These are phyloP conservation scores for Volutella citrinella DNA, from an alignment of 2,329 filamentous ascomycete genomes.

Conservation along the genomic window DNA sequence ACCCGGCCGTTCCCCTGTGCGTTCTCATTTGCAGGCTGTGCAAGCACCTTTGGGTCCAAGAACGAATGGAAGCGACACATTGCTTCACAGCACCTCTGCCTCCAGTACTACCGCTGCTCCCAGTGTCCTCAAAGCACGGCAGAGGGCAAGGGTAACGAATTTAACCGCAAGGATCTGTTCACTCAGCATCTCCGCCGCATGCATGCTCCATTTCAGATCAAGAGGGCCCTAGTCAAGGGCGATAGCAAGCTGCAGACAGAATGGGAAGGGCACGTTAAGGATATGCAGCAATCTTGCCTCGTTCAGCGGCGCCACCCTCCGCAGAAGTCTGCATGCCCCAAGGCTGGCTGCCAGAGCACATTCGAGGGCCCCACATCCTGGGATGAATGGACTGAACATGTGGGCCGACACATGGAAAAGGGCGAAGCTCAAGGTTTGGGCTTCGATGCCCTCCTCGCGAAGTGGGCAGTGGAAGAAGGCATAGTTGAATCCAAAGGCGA, in stretches of 20 bases:
- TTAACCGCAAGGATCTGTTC: conserved; percentile 95
- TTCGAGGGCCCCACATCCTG: conserved; percentile 75
- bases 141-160: conserved; percentile 64
- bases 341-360: conserved; percentile 64
- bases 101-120: conserved; percentile 64
- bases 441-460: conserved; percentile 55
- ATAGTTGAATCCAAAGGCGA: conserved; percentile 59
- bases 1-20: conserved; percentile 79
- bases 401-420: conserved; percentile 84
- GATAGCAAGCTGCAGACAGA: conserved; percentile 59
- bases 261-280: conserved; percentile 64
- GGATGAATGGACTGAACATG: conserved; percentile 91
- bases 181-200: conserved; percentile 92
- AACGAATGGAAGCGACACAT: conserved; percentile 99
- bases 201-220: conserved; percentile 72
- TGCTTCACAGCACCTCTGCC: conserved; percentile 78
- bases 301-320: conserved; percentile 68
- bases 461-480: conserved; percentile 61
- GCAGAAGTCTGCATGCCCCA: conserved; percentile 66
- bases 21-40: conserved; percentile 80
- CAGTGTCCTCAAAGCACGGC: conserved; percentile 52
- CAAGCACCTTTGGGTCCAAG: conserved; percentile 82
- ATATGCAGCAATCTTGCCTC: conserved; percentile 73
- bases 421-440: conserved; percentile 56
- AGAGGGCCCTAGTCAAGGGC: conserved; percentile 53